Conservation (phyloP, 352 stramenopile species). For the Pythium folliculosum region DNA sequence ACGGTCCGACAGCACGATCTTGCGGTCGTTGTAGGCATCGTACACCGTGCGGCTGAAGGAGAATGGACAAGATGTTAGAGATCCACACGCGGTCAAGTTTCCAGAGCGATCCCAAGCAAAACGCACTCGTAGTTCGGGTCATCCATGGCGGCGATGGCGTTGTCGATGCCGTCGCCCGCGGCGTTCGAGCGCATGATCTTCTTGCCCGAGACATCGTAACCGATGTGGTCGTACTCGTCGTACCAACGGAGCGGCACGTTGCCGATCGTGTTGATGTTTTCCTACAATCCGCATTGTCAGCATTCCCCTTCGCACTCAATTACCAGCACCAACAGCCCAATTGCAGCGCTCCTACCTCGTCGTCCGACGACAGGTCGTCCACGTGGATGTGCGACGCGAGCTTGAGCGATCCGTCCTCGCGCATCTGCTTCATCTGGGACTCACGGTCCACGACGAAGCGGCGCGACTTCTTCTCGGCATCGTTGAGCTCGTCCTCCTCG, state of each 20-base stretch:
- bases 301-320: neutral
- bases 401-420: slow-evolving; percentile 81
- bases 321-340: neutral
- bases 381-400: slow-evolving; percentile 93
- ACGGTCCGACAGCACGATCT: slow-evolving; percentile 95
- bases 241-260: slow-evolving; percentile 99
- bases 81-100: no score
- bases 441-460: slow-evolving; percentile 71
- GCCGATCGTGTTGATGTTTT: slow-evolving; percentile 96
- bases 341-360: slow-evolving; percentile 62
- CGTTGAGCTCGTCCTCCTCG: slow-evolving; percentile 68
- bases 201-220: slow-evolving; percentile 97
- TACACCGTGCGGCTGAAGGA: slow-evolving; percentile 93
- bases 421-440: slow-evolving; percentile 81
- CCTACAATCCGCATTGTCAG: slow-evolving; percentile 35
- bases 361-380: slow-evolving; percentile 98
- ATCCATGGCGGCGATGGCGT: slow-evolving; percentile 81
- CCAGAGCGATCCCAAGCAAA: no score
- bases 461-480: slow-evolving; percentile 84
- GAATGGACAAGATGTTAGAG: no score
- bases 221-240: slow-evolving; percentile 99
- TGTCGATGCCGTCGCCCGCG: slow-evolving; percentile 88
- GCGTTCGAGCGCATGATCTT: slow-evolving; percentile 95
- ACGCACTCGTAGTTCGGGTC: slow-evolving; percentile 93
- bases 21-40: slow-evolving; percentile 98